Evolutionary conservation across 495 filamentous ascomycete species (phyloP).

Genomic region (Glarea lozoyensis): DNA sequence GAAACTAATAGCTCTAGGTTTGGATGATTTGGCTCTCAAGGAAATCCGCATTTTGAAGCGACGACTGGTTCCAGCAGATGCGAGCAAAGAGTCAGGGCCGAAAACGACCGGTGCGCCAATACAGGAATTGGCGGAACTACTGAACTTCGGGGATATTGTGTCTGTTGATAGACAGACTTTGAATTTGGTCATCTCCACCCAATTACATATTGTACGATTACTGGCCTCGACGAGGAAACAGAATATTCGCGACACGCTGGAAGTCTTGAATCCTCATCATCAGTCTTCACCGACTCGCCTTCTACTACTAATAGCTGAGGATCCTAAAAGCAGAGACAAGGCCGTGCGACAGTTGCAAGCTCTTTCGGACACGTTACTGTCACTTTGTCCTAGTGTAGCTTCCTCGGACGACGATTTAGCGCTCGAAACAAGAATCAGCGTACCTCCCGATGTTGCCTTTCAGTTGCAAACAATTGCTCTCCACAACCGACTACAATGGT

Average conservation of each 20-base stretch:
- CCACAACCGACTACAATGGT: slow-evolving; percentile 55
- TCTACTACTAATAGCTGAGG: slow-evolving; percentile 43
- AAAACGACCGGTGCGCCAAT: slow-evolving; percentile 23
- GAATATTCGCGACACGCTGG: slow-evolving; percentile 39
- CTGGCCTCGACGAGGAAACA: slow-evolving; percentile 39
- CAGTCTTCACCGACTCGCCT: slow-evolving; percentile 58
- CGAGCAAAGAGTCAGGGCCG: slow-evolving; percentile 12
- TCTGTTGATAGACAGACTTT: slow-evolving; percentile 32
- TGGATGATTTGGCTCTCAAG: slow-evolving; percentile 68
- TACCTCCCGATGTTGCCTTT: slow-evolving; percentile 52
- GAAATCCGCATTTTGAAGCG: slow-evolving; percentile 65
- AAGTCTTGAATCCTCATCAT: slow-evolving; percentile 32
- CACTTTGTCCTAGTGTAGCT: slow-evolving; percentile 50
- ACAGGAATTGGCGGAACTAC: slow-evolving; percentile 50
- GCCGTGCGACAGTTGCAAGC: slow-evolving; percentile 60
- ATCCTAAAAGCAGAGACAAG: slow-evolving; percentile 42
- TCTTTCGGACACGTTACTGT: slow-evolving; percentile 57
- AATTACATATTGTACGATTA: slow-evolving; percentile 43
- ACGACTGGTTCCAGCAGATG: slow-evolving; percentile 39
- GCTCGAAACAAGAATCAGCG: slow-evolving; percentile 35
- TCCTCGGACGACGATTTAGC: slow-evolving; percentile 40
- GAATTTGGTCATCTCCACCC: slow-evolving; percentile 39
- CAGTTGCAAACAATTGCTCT: slow-evolving; percentile 61
- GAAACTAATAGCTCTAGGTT: slow-evolving; percentile 60
- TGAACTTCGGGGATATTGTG: slow-evolving; percentile 44